Evolutionary conservation across 176 grass and related monocot genomes (phyloP), one percentile per base, ranked within the genome.

Genomic region (Bonia amplexicaulis): DNA sequence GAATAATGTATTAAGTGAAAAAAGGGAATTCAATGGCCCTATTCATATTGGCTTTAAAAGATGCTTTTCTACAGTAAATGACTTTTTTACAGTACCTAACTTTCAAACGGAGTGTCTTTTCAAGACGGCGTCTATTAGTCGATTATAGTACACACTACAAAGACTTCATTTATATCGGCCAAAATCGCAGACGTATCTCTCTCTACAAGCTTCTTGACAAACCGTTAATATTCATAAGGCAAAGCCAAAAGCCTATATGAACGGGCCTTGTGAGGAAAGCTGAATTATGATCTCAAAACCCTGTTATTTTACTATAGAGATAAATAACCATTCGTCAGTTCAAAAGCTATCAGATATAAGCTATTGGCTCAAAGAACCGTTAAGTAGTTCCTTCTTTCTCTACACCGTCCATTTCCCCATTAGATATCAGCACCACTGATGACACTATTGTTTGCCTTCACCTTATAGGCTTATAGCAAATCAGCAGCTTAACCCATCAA

Each of bases 301-400:
- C 45, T 31, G 29, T 35, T 26, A 7, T 59, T 61, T 29, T 27
- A 65, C 31, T 65, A 65, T 58, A 66, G 6, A 65, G 22, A 64
- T 53, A 71, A 73, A 86, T 39, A 62, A 60, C 3, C 22, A 25
- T 35, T 44, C 1, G 2, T 27, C 13, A 71, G 20, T 19, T 47
- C 40, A 45, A 62, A 62, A 31, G 20, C 22, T 51, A 65, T 72
- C 59, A 72, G 29, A 63, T 63, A 66, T n/a, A 87, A 87, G 58
- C 77, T 57, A 80, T 22, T 74, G 42, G 54, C 47, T 57, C 22
- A 71, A 71, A 53, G n/a, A 79, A 86, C 45, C 67, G 73, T 65
- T 52, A 76, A 62, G 51, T 59, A 39, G 20, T 71, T 85, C 48
- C 72, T 58, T 84, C 73, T 70, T 78, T 69, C 65, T 80, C 78